phyloP scores from a whole-genome alignment of 179 eudicot species.

The Monotropa hypopitys region DNA sequence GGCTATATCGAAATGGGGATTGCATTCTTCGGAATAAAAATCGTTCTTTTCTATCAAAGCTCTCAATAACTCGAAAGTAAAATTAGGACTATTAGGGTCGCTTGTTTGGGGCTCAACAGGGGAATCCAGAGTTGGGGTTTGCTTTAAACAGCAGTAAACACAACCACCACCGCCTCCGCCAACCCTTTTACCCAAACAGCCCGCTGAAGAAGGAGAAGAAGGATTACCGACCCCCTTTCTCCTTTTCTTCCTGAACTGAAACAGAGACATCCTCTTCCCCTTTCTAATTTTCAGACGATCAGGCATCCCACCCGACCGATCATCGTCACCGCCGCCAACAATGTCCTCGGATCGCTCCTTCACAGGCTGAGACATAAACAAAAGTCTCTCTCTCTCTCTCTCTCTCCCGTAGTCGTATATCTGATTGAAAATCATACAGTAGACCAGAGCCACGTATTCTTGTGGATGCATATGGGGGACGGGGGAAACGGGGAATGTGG shows the following conservation, averaged over 20 bases:
- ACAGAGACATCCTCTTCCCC: conserved; percentile 5
- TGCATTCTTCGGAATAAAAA: conserved; percentile 56
- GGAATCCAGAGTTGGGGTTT: conserved; percentile 26
- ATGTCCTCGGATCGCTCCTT: conserved; percentile 1
- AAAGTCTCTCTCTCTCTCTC: not conserved
- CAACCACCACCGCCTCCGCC: conserved; percentile 7
- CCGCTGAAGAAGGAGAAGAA: not conserved
- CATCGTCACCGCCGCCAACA: not conserved
- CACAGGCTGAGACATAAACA: not conserved
- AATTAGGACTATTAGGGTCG: conserved; percentile 29
- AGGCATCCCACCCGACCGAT: not conserved
- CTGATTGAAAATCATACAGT: not conserved
- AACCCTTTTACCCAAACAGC: conserved; percentile 9
- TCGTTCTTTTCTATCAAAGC: conserved; percentile 62
- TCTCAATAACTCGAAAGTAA: conserved; percentile 29
- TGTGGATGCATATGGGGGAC: not conserved
- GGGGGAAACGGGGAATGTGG: not conserved
- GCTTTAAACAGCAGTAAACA: conserved; percentile 29
- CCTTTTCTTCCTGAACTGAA: conserved; percentile 24
- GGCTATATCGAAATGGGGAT: conserved; percentile 26
- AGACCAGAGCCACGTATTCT: not conserved
- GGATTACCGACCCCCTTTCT: conserved; percentile 7
- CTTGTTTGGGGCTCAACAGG: conserved; percentile 21
- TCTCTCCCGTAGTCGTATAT: not conserved
- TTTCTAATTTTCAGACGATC: not conserved